Evolutionary conservation across 305 asterid genomes (phyloP), one percentile per base, ranked within the genome.

Genomic region (Fraxinus sp.): DNA sequence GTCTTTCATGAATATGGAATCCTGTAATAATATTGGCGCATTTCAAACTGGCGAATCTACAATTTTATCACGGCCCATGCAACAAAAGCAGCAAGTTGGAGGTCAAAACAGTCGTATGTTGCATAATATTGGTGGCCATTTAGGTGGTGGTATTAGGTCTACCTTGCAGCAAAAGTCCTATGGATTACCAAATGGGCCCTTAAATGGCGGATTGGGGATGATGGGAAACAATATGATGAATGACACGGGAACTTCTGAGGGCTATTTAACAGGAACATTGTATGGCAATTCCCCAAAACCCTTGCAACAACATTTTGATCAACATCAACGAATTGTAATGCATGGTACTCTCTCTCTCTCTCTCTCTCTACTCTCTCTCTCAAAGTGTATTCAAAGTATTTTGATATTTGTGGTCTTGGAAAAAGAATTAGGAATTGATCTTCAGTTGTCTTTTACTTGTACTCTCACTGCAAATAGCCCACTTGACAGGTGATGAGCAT

Each of bases 101-200:
- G 91, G 95, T 83, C 99, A 97, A 86, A 97, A 89, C 86, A 93
- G 94, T 86, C 95, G 90, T 83, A 89, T 90, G 76, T 89, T 93
- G 86, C 99, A 90, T 81, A 95, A 88, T 85, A 92, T 93, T 88
- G 94, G 98, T 74, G 92, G 95, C 89, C 95, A 90, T 78, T 90
- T 92, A 94, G 89, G 93, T 84, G 93, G 94, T 74, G 97, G 97
- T 57, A 88, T 89, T 80, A 90, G 94, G 87, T 86, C 98, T 86
- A 87, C 90, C 36, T 82, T 95, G 94, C 98, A 91, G 88, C 97
- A 90, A 86, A 94, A 91, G 88, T 82, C 97, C 62, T 89, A 89
- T 89, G 97, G 92, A 75, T 79, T 90, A 80, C 84, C 98, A 86
- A 91, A 88, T 86, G 98, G 88, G 68, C 82, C 91, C 71, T 84